A percentile compares a stretch with the other conserved stretches of the same genome.
Evolutionary conservation across 108 stramenopile species (phyloP).

Genomic region (Cylindrotheca closterium): DNA sequence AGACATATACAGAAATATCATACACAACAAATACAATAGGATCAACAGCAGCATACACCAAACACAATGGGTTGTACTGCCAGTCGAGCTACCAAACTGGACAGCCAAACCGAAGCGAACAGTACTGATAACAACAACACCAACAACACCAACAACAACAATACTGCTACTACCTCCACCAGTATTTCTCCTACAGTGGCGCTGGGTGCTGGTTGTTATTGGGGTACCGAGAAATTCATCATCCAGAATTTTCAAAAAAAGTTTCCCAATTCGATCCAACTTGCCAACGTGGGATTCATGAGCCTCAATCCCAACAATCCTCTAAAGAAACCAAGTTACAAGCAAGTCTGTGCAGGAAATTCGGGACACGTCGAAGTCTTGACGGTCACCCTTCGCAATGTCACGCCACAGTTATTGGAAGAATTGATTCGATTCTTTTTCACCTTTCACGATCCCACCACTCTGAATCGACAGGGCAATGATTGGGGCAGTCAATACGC

Average conservation of each 20-base stretch:
- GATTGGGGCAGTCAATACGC: conserved; percentile 77
- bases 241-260: conserved; percentile 47
- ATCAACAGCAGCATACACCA: too few species aligned
- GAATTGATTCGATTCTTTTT: conserved; percentile 73
- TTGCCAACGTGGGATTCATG: conserved; percentile 60
- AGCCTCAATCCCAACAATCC: conserved; percentile 15
- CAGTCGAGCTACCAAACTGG: neutral
- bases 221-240: conserved; percentile 70
- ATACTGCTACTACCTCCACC: neutral
- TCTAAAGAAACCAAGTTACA: conserved; percentile 47
- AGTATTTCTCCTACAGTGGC: neutral
- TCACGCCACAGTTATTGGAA: conserved; percentile 20
- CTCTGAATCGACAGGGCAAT: conserved; percentile 68
- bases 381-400: conserved; percentile 39
- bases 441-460: conserved; percentile 70
- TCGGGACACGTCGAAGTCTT: conserved; percentile 63
- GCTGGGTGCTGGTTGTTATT: conserved; percentile 46
- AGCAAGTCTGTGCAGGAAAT: conserved; percentile 47
- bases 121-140: neutral
- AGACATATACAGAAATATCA: too few species aligned
- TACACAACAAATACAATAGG: too few species aligned
- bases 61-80: neutral
- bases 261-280: conserved; percentile 35
- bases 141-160: neutral
- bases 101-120: neutral